phyloP scores from a whole-genome alignment of 2,329 filamentous ascomycete genomes.

The Trichoderma hamatum region DNA sequence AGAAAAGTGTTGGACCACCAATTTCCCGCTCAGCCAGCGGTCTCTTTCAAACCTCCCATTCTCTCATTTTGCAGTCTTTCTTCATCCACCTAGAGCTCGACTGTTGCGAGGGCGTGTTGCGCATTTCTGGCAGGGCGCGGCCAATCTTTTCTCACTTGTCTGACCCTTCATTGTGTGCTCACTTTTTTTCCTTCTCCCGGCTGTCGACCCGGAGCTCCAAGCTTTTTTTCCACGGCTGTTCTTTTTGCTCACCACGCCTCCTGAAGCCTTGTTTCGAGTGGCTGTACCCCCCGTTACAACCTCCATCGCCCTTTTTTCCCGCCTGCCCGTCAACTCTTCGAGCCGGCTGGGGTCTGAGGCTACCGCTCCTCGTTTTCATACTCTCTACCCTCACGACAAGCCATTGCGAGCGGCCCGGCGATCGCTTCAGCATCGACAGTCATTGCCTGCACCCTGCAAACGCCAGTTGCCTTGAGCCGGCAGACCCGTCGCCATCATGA shows the following conservation, averaged over 20 bases:
- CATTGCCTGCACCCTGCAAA: slow-evolving; percentile 25
- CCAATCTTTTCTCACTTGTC: slow-evolving; percentile 25
- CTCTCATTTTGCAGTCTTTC: slow-evolving; percentile 27
- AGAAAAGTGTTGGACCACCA: slow-evolving; percentile 28
- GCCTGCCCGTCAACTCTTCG: slow-evolving; percentile 28
- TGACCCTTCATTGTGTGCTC: slow-evolving; percentile 30
- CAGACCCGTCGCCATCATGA: slow-evolving; percentile 40
- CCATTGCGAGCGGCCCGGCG: slow-evolving; percentile 28
- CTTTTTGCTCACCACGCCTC: slow-evolving; percentile 34
- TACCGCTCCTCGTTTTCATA: slow-evolving; percentile 37
- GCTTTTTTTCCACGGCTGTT: slow-evolving; percentile 31
- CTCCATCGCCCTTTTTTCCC: slow-evolving; percentile 33
- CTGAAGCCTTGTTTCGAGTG: slow-evolving; percentile 34
- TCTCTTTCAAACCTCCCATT: slow-evolving; percentile 26
- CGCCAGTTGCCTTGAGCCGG: slow-evolving; percentile 31
- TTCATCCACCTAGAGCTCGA: slow-evolving; percentile 29
- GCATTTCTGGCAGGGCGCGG: slow-evolving; percentile 30
- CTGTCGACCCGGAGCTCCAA: slow-evolving; percentile 26
- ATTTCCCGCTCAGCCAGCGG: slow-evolving; percentile 28
- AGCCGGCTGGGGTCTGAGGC: slow-evolving; percentile 45
- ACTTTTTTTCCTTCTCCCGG: slow-evolving; percentile 26
- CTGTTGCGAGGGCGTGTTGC: slow-evolving; percentile 30
- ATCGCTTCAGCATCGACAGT: slow-evolving; percentile 27
- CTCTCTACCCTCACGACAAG: slow-evolving; percentile 29
- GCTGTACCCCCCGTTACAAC: background rate